phyloP scores from a whole-genome alignment of 768 basidiomycete species.

The Russula emetica region DNA sequence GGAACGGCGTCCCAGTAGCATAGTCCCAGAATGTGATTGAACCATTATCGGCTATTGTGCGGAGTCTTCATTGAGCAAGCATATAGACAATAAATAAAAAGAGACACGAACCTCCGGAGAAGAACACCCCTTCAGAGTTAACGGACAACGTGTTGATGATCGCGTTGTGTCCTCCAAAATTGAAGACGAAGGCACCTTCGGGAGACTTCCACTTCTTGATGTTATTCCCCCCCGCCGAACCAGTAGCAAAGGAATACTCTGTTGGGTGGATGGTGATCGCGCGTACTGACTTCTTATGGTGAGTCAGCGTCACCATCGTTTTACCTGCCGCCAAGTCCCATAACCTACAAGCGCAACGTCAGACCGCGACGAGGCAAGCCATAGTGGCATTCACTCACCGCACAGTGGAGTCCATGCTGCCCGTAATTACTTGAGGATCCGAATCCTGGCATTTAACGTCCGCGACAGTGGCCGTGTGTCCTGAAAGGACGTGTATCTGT shows the following conservation, averaged over 20 bases:
- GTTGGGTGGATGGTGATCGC: constrained; percentile 93
- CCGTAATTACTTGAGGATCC: constrained; percentile 97
- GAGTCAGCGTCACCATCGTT: constrained; percentile 94
- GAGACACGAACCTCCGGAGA: constrained; percentile 76
- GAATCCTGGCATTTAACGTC: constrained; percentile 96
- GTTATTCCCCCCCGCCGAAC: constrained; percentile 97
- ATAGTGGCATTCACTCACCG: constrained; percentile 48
- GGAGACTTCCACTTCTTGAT: constrained; percentile 99
- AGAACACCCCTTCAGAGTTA: constrained; percentile 94
- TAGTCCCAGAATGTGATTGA: constrained; percentile 93
- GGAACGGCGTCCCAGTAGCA: constrained; percentile 90
- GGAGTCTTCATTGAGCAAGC: not conserved
- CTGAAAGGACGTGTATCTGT: constrained; percentile 87
- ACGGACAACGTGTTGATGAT: constrained; percentile 96
- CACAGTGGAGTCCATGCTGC: constrained; percentile 96
- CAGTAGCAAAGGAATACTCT: constrained; percentile 94
- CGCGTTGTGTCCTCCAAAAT: constrained; percentile 93
- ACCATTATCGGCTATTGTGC: constrained; percentile 78
- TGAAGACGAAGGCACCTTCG: constrained; percentile 92
- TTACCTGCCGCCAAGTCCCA: constrained; percentile 99
- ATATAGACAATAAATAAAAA: not conserved
- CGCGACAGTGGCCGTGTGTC: constrained; percentile 93
- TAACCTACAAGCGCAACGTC: constrained; percentile 44
- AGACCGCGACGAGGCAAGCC: constrained; percentile 2
- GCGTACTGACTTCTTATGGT: constrained; percentile 98